Evolutionary conservation across 1,139 yeast genomes (phyloP).

Genomic region (Blastobotrys buckinghamii): DNA sequence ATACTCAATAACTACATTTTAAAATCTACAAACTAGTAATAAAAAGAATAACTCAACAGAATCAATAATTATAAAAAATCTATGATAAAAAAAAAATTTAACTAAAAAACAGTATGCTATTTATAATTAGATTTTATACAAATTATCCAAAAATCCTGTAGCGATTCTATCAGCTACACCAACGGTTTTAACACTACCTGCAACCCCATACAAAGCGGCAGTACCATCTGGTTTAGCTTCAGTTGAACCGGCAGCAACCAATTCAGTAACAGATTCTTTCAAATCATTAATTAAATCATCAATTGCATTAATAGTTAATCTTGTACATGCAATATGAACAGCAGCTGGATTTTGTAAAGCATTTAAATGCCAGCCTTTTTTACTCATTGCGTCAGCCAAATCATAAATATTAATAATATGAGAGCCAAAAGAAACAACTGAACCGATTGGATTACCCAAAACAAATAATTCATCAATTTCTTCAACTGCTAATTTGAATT

Average conservation of each 20-base stretch:
- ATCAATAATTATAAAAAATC: background rate
- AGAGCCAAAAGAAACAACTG: slow-evolving; percentile 75
- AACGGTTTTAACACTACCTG: slow-evolving; percentile 78
- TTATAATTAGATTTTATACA: slow-evolving; percentile 49
- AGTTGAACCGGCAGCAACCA: slow-evolving; percentile 33
- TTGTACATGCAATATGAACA: slow-evolving; percentile 81
- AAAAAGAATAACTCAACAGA: background rate
- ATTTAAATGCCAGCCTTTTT: slow-evolving; percentile 84
- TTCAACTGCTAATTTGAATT: slow-evolving; percentile 46
- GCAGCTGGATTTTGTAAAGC: slow-evolving; percentile 88
- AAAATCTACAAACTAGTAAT: background rate
- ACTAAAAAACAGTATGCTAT: background rate
- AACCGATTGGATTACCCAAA: slow-evolving; percentile 77
- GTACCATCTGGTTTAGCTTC: slow-evolving; percentile 41
- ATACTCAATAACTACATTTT: no score
- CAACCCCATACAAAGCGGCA: slow-evolving; percentile 90
- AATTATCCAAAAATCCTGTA: slow-evolving; percentile 70
- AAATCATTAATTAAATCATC: slow-evolving; percentile 58
- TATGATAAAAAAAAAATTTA: background rate
- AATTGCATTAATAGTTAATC: slow-evolving; percentile 56
- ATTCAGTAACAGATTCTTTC: slow-evolving; percentile 41
- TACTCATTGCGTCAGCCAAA: slow-evolving; percentile 60
- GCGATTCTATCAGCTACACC: slow-evolving; percentile 82
- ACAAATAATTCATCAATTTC: slow-evolving; percentile 51
- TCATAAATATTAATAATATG: slow-evolving; percentile 59